Percentiles rank a stretch among this genome's conserved stretches.
These are phyloP conservation scores for Kokia cookei DNA, from an alignment of 441 rosid genomes.

Conservation along the genomic window DNA sequence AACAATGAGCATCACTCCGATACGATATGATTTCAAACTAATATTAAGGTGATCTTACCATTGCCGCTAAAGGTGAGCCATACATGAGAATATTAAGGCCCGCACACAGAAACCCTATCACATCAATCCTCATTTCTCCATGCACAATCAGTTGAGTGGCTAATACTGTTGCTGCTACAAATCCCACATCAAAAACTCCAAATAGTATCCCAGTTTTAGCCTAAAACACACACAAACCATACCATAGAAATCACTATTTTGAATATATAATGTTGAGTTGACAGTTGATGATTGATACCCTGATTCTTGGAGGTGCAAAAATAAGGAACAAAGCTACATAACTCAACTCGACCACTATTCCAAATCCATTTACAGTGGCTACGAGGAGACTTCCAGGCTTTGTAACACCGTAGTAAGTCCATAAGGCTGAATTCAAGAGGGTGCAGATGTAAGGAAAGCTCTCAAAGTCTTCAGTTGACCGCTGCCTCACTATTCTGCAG, in stretches of 20 bases:
- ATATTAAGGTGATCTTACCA: conserved; percentile 25
- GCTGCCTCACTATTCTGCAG: conserved; percentile 36
- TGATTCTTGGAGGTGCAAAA: conserved; percentile 43
- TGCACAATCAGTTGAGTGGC: conserved; percentile 23
- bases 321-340: conserved; percentile 50
- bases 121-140: conserved; percentile 23
- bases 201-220: conserved; percentile 31
- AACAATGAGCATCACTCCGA: too few species aligned
- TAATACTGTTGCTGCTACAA: conserved; percentile 29
- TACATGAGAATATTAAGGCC: conserved; percentile 44
- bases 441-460: conserved; percentile 78
- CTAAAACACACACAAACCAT: conserved; percentile 11
- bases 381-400: conserved; percentile 59
- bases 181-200: conserved; percentile 38
- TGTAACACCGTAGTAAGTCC: conserved; percentile 77
- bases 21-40: too few species aligned
- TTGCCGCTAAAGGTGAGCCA: conserved; percentile 52
- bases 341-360: conserved; percentile 41
- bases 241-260: not conserved
- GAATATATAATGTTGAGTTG: not conserved
- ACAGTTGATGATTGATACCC: conserved; percentile 24
- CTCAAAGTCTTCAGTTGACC: conserved; percentile 69
- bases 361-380: conserved; percentile 70
- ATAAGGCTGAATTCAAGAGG: conserved; percentile 47
- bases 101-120: conserved; percentile 37